These are phyloP conservation scores for Apium graveolens DNA, from an alignment of 129 eudicot genomes.

Conservation along the genomic window DNA sequence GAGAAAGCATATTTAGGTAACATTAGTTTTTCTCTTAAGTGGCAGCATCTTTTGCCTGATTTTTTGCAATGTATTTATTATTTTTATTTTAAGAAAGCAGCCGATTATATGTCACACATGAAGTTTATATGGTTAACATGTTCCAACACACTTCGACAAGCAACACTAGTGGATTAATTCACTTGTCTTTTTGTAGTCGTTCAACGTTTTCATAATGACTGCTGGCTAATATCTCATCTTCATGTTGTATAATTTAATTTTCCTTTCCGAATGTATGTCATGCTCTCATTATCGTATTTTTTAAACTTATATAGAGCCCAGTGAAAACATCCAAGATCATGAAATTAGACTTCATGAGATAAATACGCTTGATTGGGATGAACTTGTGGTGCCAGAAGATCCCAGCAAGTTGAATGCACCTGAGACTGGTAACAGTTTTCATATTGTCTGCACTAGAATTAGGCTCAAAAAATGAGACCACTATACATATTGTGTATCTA, in stretches of 20 bases:
- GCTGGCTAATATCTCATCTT: not conserved
- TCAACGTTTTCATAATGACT: not conserved
- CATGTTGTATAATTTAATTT: not conserved
- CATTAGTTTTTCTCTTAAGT: not conserved
- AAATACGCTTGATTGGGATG: conserved; percentile 94
- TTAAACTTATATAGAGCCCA: conserved; percentile 29
- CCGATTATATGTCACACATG: not conserved
- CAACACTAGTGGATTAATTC: not conserved
- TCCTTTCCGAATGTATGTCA: not conserved
- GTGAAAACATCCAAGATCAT: conserved; percentile 45
- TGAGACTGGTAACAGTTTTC: conserved; percentile 23
- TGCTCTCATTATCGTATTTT: not conserved
- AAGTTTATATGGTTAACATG: not conserved
- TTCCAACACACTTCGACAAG: not conserved
- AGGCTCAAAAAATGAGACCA: conserved; percentile 2
- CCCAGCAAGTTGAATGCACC: conserved; percentile 29
- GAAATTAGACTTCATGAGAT: conserved; percentile 74
- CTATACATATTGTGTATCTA: not conserved
- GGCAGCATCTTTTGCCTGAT: not conserved
- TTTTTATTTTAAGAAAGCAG: not conserved
- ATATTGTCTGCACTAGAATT: not conserved
- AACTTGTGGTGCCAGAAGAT: conserved; percentile 67
- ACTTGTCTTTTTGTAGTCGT: not conserved
- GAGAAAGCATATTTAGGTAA: conserved; percentile 29
- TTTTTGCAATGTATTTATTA: not conserved